phyloP scores from a whole-genome alignment of 2,329 filamentous ascomycete genomes.

The Trichoderma sp. region DNA sequence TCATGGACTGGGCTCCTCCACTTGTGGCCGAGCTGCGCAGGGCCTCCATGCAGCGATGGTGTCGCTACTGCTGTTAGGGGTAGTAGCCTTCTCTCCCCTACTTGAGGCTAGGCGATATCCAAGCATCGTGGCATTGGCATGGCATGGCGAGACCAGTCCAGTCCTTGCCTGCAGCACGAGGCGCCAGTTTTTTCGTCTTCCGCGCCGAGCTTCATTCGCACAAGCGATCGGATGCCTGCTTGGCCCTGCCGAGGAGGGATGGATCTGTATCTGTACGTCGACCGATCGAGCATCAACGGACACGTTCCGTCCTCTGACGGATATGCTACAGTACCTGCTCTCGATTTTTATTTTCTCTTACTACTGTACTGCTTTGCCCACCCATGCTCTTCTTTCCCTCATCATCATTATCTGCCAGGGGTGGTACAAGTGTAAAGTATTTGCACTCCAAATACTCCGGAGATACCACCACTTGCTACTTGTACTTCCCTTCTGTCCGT shows the following conservation, averaged over 20 bases:
- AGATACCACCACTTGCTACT: not conserved
- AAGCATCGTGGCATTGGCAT: constrained; percentile 1
- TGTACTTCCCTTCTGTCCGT: not conserved
- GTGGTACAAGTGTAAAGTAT: not conserved
- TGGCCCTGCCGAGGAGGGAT: constrained; percentile 13
- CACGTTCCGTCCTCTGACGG: constrained; percentile 7
- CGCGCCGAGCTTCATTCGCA: constrained; percentile 16
- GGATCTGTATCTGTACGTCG: constrained; percentile 22
- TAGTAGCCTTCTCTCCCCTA: not conserved
- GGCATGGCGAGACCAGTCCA: not conserved
- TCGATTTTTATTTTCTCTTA: not conserved
- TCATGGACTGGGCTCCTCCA: not conserved
- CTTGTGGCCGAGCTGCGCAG: not conserved
- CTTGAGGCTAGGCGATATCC: not conserved
- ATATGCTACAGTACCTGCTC: not conserved
- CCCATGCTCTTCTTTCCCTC: not conserved
- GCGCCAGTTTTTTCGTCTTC: constrained; percentile 8
- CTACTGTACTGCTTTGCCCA: no score
- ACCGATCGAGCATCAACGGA: constrained; percentile 22
- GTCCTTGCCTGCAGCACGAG: not conserved
- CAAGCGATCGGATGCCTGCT: constrained; percentile 24
- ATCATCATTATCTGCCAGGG: not conserved
- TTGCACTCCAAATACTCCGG: not conserved
- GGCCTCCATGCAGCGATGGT: not conserved
- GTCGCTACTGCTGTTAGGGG: not conserved